phyloP scores from a whole-genome alignment of 2,329 filamentous ascomycete species.

The Penicillium freii region DNA sequence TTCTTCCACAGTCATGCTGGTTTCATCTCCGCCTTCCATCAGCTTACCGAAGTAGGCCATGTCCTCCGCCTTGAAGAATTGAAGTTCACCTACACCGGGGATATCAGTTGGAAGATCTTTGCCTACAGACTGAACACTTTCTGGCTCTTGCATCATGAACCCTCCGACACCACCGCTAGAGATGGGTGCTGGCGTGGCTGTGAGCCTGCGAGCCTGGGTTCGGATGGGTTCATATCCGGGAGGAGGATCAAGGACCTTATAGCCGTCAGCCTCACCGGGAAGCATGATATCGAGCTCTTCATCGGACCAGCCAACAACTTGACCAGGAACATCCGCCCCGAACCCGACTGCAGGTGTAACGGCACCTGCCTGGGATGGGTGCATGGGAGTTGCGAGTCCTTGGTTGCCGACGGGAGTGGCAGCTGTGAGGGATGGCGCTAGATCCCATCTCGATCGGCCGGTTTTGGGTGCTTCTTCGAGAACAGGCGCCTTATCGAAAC shows the following conservation, averaged over 20 bases:
- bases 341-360: conserved; percentile 61
- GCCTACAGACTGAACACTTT: conserved; percentile 75
- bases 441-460: conserved; percentile 82
- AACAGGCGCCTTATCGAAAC: conserved; percentile 77
- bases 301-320: conserved; percentile 81
- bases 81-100: conserved; percentile 88
- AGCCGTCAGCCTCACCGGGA: conserved; percentile 71
- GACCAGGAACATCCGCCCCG: conserved; percentile 70
- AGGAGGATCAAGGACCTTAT: conserved; percentile 85
- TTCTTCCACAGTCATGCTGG: conserved; percentile 86
- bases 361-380: conserved; percentile 61
- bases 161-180: conserved; percentile 62
- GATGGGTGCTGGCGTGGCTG: conserved; percentile 68
- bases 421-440: conserved; percentile 66
- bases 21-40: conserved; percentile 90
- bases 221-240: conserved; percentile 86
- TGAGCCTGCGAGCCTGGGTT: conserved; percentile 71
- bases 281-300: conserved; percentile 92
- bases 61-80: conserved; percentile 98
- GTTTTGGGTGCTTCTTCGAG: conserved; percentile 64
- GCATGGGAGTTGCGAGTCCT: conserved; percentile 75
- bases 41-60: conserved; percentile 99
- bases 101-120: conserved; percentile 95
- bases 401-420: conserved; percentile 72
- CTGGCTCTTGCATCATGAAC: conserved; percentile 97